Evolutionary conservation across 768 basidiomycete species (phyloP).

Genomic region (Tylopilus sp.): DNA sequence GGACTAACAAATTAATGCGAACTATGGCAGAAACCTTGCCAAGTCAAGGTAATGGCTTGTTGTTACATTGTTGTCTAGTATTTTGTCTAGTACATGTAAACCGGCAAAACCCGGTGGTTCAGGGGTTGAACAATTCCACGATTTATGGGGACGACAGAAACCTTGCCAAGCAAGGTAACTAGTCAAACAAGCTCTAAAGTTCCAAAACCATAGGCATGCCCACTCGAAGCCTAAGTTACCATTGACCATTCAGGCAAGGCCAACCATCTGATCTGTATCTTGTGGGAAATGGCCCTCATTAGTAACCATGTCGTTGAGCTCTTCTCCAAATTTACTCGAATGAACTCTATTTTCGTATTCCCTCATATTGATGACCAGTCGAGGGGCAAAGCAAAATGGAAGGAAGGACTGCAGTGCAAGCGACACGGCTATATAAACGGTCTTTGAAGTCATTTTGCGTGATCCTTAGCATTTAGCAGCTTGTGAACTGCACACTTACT

Average conservation of each 20-base stretch:
- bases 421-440: slow-evolving; percentile 8
- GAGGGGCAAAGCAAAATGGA: slow-evolving; percentile 15
- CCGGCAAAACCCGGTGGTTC: no score
- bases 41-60: no score
- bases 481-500: not conserved
- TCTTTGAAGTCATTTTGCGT: not conserved
- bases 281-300: not conserved
- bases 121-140: no score
- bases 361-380: slow-evolving; percentile 18
- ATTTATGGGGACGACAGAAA: no score
- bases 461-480: not conserved
- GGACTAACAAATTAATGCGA: no score
- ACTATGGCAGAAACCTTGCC: no score
- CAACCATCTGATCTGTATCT: not conserved
- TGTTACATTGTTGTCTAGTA: no score
- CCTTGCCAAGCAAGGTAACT: no score
- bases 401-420: slow-evolving; percentile 16
- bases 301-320: not conserved
- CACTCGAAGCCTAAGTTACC: not conserved
- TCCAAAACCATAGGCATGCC: no score
- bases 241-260: not conserved
- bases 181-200: no score
- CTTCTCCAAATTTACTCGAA: slow-evolving; percentile 1
- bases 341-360: slow-evolving; percentile 8
- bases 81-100: no score